Evolutionary conservation across 75 land plant genomes (phyloP), one percentile per base, ranked within the genome.

Genomic region (Ceratopteris richardii): DNA sequence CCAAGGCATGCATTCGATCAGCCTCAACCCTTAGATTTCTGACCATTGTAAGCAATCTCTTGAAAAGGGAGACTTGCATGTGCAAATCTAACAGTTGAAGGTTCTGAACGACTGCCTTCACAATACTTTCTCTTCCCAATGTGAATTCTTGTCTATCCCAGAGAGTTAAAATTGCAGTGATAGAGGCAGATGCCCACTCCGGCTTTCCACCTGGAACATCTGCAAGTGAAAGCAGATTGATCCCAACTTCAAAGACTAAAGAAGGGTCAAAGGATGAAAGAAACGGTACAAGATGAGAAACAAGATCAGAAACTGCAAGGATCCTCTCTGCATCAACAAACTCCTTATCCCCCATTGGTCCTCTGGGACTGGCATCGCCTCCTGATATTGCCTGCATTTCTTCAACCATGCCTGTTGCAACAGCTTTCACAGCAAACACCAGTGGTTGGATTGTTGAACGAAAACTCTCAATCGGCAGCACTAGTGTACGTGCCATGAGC

Each of bases 131-230:
- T 51, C 99, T 77, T 0, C 97, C 99, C 48, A 97, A 81, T 22
- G 73, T 79, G 36, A 81, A 95, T 54, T 95, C 99, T 65, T 86
- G 96, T 27, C 99, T 59, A 47, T 95, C 99, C 99, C 99, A 95
- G 11, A 95, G 80, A 10, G 91, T 95, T 18, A 95, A 80, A 29
- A 95, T 77, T 2, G 96, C 91, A 26, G 82, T 86, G 55, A 86
- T 86, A 19, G 99, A 84, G 12, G 83, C 80, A 1, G 96, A 85
- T 48, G 99, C 99, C 99, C 99, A 95, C 70, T 95, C 99, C 0
- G 99, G 91, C 73, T 95, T 95, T 29, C 99, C 99, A 11, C 99
- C 99, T 40, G 99, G 99, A 21, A 90, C 99, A 77, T 95, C 99
- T 46, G 99, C 99, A 61, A 95, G 63, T 4, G 90, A 86, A 27